phyloP scores from a whole-genome alignment of 306 rosid genomes.

The Parietaria judaica region DNA sequence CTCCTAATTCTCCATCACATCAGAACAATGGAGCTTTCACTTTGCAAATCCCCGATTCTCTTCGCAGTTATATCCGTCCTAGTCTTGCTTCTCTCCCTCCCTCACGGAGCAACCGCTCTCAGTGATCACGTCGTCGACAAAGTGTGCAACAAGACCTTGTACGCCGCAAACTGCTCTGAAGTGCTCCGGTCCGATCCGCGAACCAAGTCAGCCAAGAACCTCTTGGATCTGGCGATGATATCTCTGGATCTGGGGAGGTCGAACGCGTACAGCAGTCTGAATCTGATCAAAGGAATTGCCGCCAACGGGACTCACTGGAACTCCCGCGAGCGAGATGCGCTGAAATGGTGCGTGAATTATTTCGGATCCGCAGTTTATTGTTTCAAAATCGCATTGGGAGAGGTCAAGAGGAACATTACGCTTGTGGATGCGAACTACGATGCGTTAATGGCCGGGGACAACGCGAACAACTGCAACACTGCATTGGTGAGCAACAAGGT shows the following conservation, averaged over 20 bases:
- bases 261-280: neutral
- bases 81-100: neutral
- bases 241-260: neutral
- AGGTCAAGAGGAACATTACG: neutral
- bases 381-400: neutral
- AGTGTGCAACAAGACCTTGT: neutral
- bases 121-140: neutral
- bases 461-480: neutral
- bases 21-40: no score
- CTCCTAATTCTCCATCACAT: no score
- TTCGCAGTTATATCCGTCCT: neutral
- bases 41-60: no score
- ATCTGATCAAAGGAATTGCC: neutral
- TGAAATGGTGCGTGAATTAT: conserved; percentile 6
- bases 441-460: neutral
- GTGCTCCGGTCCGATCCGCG: conserved; percentile 1
- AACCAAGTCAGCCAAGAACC: neutral
- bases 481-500: neutral
- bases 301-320: neutral
- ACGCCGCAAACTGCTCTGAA: conserved; percentile 5
- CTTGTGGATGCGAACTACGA: neutral
- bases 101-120: neutral
- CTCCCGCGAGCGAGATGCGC: neutral
- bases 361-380: neutral
- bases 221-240: neutral